Percentiles rank a stretch among this genome's conserved stretches.
phyloP scores from a whole-genome alignment of 345 rosid species.

The Heritiera littoralis region DNA sequence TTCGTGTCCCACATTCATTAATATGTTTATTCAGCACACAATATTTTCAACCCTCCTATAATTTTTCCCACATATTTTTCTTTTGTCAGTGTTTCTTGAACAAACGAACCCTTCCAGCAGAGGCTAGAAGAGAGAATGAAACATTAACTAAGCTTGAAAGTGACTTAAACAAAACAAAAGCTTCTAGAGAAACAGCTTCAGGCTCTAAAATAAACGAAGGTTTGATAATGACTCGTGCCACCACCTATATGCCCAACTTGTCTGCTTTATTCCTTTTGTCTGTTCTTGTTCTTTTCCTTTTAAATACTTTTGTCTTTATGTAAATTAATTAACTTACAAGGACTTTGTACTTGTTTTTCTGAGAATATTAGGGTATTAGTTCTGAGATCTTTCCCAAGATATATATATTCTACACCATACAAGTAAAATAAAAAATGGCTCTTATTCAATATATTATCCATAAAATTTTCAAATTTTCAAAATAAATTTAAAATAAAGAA shows the following conservation, averaged over 20 bases:
- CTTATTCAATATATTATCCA: no score
- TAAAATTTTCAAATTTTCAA: no score
- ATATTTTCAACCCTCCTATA: constrained; percentile 2
- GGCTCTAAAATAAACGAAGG: constrained; percentile 3
- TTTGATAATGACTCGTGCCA: constrained; percentile 22
- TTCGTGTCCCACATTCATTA: constrained; percentile 13
- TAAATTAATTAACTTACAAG: neutral
- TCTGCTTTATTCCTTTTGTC: neutral
- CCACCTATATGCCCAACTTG: neutral
- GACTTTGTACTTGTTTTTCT: neutral
- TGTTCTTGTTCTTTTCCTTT: neutral
- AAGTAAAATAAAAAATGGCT: no score
- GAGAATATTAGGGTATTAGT: neutral
- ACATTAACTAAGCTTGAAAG: constrained; percentile 21
- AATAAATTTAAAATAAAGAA: no score
- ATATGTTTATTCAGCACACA: neutral
- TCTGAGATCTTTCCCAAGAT: neutral
- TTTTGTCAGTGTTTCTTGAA: neutral
- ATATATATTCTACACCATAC: neutral
- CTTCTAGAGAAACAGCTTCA: neutral
- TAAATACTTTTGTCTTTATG: neutral
- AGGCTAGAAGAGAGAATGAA: neutral
- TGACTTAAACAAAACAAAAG: constrained; percentile 19
- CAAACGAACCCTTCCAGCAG: constrained; percentile 1
- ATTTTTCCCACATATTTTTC: neutral